phyloP scores from a whole-genome alignment of 2,329 filamentous ascomycete genomes.

The Fusarium sp. region DNA sequence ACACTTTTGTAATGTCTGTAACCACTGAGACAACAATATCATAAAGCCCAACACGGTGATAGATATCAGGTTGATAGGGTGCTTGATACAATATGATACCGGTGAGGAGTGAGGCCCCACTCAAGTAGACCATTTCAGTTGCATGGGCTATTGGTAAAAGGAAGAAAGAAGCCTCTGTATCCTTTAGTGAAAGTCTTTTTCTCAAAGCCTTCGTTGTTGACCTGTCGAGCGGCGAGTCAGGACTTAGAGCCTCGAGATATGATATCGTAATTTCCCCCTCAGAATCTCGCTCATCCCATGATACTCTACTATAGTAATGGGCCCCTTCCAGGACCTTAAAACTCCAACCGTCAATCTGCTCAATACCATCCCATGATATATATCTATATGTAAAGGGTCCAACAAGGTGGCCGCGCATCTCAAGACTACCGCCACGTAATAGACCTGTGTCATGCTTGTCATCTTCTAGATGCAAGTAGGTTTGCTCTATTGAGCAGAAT shows the following conservation, averaged over 20 bases:
- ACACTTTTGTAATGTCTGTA: too few species aligned
- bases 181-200: neutral
- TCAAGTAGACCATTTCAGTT: too few species aligned
- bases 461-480: neutral
- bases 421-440: neutral
- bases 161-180: neutral
- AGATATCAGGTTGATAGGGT: neutral
- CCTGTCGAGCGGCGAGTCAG: too few species aligned
- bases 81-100: neutral
- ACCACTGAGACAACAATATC: too few species aligned
- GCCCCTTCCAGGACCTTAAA: neutral
- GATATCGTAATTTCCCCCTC: too few species aligned
- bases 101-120: neutral
- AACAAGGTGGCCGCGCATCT: neutral
- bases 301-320: too few species aligned
- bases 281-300: too few species aligned
- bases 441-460: neutral
- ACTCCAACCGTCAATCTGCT: neutral
- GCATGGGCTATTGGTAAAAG: neutral
- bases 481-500: neutral
- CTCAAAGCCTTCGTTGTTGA: too few species aligned
- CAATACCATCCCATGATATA: neutral
- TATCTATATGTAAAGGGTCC: neutral
- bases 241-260: too few species aligned
- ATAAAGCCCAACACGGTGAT: neutral